A percentile compares a stretch with the other conserved stretches of the same genome.
These are phyloP conservation scores for Pythium monospermum DNA, from an alignment of 352 stramenopile species.

Conservation along the genomic window DNA sequence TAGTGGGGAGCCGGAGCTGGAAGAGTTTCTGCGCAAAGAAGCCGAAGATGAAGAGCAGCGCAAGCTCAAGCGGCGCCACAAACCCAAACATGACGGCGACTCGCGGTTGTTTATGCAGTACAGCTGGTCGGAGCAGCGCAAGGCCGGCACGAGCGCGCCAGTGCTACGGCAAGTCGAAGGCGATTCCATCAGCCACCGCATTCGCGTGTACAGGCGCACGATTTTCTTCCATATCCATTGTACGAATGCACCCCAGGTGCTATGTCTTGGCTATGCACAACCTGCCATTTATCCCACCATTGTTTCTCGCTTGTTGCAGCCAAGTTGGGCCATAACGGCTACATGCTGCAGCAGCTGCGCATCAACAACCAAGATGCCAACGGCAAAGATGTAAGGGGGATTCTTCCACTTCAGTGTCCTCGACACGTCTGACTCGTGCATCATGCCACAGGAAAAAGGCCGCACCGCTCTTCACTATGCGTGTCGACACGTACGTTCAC, in stretches of 20 bases:
- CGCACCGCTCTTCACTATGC: constrained; percentile 71
- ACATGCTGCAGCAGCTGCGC: constrained; percentile 54
- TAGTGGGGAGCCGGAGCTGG: constrained; percentile 34
- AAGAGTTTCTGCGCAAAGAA: constrained; percentile 51
- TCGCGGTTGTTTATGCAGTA: constrained; percentile 74
- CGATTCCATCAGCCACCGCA: constrained; percentile 59
- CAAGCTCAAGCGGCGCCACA: constrained; percentile 27
- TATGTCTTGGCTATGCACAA: neutral
- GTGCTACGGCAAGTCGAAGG: constrained; percentile 67
- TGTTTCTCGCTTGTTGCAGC: no score
- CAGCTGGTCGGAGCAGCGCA: constrained; percentile 52
- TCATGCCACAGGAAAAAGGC: constrained; percentile 62
- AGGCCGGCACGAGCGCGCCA: constrained; percentile 50
- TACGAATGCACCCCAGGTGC: constrained; percentile 9
- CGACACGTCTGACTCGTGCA: no score
- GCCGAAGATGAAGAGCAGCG: constrained; percentile 27
- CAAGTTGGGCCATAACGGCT: constrained; percentile 68
- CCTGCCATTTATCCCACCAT: neutral
- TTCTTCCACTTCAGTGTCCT: no score
- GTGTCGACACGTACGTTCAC: constrained; percentile 46
- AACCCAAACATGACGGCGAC: constrained; percentile 33
- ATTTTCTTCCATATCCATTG: constrained; percentile 80
- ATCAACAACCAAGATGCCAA: constrained; percentile 66
- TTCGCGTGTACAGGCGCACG: constrained; percentile 60
- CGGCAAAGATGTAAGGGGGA: constrained; percentile 52